Conservation (phyloP, 345 rosid genomes). For the Murraya koenigii region DNA sequence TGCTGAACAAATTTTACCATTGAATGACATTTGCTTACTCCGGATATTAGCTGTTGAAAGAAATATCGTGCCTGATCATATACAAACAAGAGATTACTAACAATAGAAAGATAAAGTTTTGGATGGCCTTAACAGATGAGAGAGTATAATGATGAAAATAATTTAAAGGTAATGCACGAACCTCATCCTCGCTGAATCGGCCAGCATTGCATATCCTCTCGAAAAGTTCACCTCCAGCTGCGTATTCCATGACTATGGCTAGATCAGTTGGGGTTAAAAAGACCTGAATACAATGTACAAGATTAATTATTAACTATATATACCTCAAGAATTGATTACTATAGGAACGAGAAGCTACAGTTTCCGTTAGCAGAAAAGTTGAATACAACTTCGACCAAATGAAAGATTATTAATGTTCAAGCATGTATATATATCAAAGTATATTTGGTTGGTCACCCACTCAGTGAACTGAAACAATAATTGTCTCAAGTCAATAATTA, state of each 20-base stretch:
- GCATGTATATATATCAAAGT: not conserved
- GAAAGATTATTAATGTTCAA: not conserved
- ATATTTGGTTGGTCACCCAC: no score
- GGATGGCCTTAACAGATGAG: no score
- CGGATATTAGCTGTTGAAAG: constrained; percentile 89
- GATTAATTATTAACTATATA: no score
- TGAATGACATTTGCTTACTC: constrained; percentile 87
- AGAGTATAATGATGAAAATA: no score
- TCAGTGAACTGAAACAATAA: no score
- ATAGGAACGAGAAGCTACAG: no score
- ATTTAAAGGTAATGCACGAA: not conserved
- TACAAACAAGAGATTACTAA: not conserved
- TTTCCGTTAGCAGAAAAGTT: no score
- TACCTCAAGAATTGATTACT: no score
- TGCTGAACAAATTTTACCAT: constrained; percentile 43
- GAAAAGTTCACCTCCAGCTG: constrained; percentile 88
- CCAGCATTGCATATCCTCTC: constrained; percentile 80
- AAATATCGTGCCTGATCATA: constrained; percentile 79
- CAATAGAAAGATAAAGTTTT: no score
- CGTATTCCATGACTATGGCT: constrained; percentile 91
- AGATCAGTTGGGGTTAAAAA: constrained; percentile 79
- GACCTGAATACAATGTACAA: constrained; percentile 38
- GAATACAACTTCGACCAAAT: no score
- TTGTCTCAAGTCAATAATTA: not conserved
- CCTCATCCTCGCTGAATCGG: constrained; percentile 88